Percentiles rank a stretch among this genome's conserved stretches.
phyloP scores from a whole-genome alignment of 2,329 filamentous ascomycete species.

The Myotisia sp. region DNA sequence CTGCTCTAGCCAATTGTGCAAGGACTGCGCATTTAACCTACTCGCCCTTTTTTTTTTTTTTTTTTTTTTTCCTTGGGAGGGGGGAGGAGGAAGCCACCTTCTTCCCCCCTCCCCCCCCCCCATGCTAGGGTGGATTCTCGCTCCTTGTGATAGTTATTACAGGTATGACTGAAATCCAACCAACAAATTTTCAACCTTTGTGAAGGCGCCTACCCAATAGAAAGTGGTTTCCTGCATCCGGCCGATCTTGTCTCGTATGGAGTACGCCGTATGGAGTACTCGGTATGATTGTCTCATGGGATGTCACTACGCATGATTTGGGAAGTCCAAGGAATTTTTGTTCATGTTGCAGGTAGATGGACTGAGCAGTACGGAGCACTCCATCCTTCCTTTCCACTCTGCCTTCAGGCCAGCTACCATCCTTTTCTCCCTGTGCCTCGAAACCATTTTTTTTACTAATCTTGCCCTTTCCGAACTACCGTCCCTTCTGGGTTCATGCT shows the following conservation, averaged over 20 bases:
- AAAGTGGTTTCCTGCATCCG: constrained; percentile 15
- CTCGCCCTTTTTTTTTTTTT: no score
- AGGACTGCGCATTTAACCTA: neutral
- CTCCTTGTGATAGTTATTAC: constrained; percentile 13
- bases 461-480: no score
- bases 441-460: no score
- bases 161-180: constrained; percentile 11
- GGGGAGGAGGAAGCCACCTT: neutral
- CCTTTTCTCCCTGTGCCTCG: neutral
- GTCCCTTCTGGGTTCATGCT: no score
- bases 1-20: constrained; percentile 3
- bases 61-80: no score
- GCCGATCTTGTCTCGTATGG: constrained; percentile 12
- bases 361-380: neutral
- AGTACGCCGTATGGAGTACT: neutral
- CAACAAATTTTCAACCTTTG: constrained; percentile 10
- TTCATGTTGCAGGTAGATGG: neutral
- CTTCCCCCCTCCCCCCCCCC: constrained; percentile 1
- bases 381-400: neutral
- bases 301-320: no score
- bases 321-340: neutral
- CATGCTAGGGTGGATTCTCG: constrained; percentile 5
- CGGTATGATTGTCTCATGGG: no score
- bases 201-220: constrained; percentile 22
- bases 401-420: neutral